phyloP scores from a whole-genome alignment of 495 filamentous ascomycete genomes.

The Friedmanniomyces endolithicus region DNA sequence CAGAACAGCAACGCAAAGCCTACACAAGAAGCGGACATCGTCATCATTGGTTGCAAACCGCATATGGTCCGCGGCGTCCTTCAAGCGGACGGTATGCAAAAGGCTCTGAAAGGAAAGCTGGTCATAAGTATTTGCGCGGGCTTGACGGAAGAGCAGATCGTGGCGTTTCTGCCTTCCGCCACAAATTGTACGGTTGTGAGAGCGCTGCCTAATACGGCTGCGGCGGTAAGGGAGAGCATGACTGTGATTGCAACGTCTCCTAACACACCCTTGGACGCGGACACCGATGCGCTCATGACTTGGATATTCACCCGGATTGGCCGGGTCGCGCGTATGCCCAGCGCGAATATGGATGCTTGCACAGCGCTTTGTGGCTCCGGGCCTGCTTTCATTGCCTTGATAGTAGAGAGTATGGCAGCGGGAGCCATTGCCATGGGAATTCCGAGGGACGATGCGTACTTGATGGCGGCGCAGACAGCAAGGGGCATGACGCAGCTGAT shows the following conservation, averaged over 20 bases:
- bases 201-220: constrained; percentile 68
- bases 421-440: constrained; percentile 72
- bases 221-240: constrained; percentile 63
- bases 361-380: constrained; percentile 68
- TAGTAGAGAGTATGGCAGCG: constrained; percentile 65
- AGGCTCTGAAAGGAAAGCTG: constrained; percentile 64
- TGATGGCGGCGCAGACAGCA: constrained; percentile 71
- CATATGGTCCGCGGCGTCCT: constrained; percentile 57
- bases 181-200: constrained; percentile 47
- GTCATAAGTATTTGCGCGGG: constrained; percentile 78
- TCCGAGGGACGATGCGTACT: constrained; percentile 59
- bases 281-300: constrained; percentile 44
- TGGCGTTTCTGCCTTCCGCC: constrained; percentile 42
- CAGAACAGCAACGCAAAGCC: constrained; percentile 48
- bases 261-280: constrained; percentile 41
- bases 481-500: constrained; percentile 61
- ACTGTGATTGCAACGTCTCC: constrained; percentile 55
- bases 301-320: constrained; percentile 71
- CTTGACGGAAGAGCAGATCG: constrained; percentile 54
- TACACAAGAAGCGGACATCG: constrained; percentile 46
- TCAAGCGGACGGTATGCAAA: constrained; percentile 46
- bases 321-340: constrained; percentile 50
- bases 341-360: constrained; percentile 56
- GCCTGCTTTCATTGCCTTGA: constrained; percentile 66
- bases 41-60: constrained; percentile 70